These are phyloP conservation scores for Noccaea caerulescens DNA, from an alignment of 345 rosid species.

Conservation along the genomic window DNA sequence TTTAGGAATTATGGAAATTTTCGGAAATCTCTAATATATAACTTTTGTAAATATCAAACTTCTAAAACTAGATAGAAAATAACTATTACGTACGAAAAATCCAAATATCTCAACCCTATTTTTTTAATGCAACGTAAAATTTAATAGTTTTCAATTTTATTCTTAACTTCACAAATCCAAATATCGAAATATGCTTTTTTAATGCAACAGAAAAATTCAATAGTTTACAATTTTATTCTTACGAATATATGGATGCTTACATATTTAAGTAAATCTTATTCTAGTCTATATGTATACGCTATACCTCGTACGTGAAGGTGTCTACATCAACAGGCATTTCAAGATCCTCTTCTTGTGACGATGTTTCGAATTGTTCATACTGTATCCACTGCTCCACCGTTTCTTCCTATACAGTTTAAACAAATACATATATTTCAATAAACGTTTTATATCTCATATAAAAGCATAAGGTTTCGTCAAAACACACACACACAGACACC, in stretches of 20 bases:
- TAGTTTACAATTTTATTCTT: background rate
- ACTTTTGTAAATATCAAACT: too few relatives aligned
- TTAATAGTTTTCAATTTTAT: too few relatives aligned
- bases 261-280: background rate
- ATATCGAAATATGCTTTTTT: too few relatives aligned
- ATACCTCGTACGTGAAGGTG: constrained; percentile 22
- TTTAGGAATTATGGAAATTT: too few relatives aligned
- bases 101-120: too few relatives aligned
- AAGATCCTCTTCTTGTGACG: background rate
- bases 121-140: too few relatives aligned
- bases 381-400: background rate
- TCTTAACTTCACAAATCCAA: too few relatives aligned
- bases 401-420: constrained; percentile 26
- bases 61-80: too few relatives aligned
- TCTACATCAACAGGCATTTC: background rate
- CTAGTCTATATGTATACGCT: background rate
- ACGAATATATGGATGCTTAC: background rate
- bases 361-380: background rate
- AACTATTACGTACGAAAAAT: too few relatives aligned
- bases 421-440: background rate
- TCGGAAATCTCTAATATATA: too few relatives aligned
- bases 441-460: background rate
- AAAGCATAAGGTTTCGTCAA: background rate
- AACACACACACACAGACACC: too few relatives aligned
- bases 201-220: too few relatives aligned